phyloP scores from a whole-genome alignment of 306 rosid genomes.

The Trifolium fragiferum region DNA sequence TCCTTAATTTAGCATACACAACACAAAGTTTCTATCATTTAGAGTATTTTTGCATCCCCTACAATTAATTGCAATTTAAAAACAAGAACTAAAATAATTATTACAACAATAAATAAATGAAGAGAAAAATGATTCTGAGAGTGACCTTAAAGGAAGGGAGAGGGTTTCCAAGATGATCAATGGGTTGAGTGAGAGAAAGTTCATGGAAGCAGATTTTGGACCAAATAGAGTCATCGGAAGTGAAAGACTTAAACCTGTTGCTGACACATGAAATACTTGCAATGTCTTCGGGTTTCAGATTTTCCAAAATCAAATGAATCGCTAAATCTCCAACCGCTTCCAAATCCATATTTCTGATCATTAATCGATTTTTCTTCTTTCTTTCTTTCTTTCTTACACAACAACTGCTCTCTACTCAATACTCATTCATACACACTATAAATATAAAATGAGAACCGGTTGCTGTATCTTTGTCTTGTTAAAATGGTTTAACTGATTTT shows the following conservation, averaged over 20 bases:
- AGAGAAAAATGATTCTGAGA: not conserved
- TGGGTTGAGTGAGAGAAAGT: slow-evolving; percentile 56
- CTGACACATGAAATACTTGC: slow-evolving; percentile 64
- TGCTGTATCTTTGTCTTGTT: too few relatives aligned
- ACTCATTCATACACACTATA: too few relatives aligned
- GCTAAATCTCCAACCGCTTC: slow-evolving; percentile 79
- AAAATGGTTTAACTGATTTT: too few relatives aligned
- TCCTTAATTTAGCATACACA: not conserved
- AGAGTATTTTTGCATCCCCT: too few relatives aligned
- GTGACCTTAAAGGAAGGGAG: slow-evolving; percentile 74
- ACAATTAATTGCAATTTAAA: not conserved
- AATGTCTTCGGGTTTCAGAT: slow-evolving; percentile 60
- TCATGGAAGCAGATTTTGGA: slow-evolving; percentile 59
- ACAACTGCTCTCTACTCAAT: too few relatives aligned
- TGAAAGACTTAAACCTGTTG: slow-evolving; percentile 55
- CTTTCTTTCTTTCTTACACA: not conserved
- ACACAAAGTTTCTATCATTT: too few relatives aligned
- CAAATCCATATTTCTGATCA: slow-evolving; percentile 48
- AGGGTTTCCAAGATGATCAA: slow-evolving; percentile 66
- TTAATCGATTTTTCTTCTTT: not conserved
- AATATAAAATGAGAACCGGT: too few relatives aligned
- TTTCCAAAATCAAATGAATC: slow-evolving; percentile 51
- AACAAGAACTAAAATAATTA: not conserved
- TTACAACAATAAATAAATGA: not conserved
- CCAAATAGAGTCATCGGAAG: slow-evolving; percentile 82